Evolutionary conservation across 108 stramenopile species (phyloP), one percentile per base, ranked within the genome.

Genomic region (Stephanodiscus minutulus): DNA sequence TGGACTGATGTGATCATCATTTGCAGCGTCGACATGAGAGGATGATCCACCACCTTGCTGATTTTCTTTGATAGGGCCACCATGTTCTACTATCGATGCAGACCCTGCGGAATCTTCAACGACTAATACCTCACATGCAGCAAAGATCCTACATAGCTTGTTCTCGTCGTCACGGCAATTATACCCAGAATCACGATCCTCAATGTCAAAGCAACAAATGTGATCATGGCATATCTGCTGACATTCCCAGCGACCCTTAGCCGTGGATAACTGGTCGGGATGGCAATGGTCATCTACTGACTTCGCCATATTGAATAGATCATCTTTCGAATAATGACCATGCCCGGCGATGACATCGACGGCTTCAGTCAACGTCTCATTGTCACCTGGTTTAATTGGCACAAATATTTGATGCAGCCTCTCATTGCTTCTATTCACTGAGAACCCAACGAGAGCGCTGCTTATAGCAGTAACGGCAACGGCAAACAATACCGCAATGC

Each of bases 211-310:
- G 46, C 74, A 76, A 25, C 74, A 76, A 33, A 76, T 63, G 39
- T 76, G 74, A 44, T 61, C 61, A 56, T 63, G 66, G 31, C 74
- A 76, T n/a, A 62, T 41, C 35, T 60, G 46, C 54, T 76, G 74
- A 59, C 74, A 76, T 35, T 55, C 66, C 57, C 39, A 49, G n/a
- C 74, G 60, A 5, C 67, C 74, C 15, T 10, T 28, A 17, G 47
- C 36, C 1, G 41, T 54, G 1, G 17, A 28, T 22, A 76, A 24
- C 3, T 66, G 36, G 15, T 49, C 60, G 20, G 52, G 5, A 27
- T 47, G 31, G 28, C 74, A 76, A 31, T 55, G 22, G 41, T 68
- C 43, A 56, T 59, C 44, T 35, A 76, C 66, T 15, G 35, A 61
- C 55, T 68, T 52, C 5, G 52, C 66, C 37, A 76, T 59, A 18